These are phyloP conservation scores for Scheffersomyces insectosa DNA, from an alignment of 1,139 yeast genomes.

Conservation along the genomic window DNA sequence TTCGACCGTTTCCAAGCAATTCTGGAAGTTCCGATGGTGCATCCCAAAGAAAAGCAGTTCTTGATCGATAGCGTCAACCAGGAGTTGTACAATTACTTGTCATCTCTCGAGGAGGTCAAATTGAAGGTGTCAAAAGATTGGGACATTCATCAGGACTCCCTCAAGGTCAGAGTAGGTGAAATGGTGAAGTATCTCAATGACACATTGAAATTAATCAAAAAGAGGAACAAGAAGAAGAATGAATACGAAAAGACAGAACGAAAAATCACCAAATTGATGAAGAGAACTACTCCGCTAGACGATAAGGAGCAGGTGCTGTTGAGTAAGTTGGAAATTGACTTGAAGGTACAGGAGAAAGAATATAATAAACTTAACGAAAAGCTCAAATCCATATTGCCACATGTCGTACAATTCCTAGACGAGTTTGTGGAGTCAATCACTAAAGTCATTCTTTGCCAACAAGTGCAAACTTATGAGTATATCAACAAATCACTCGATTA, in stretches of 20 bases:
- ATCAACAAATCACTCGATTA: conserved; percentile 29
- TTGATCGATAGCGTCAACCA: conserved; percentile 30
- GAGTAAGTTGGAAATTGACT: conserved; percentile 27
- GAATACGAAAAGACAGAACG: conserved; percentile 41
- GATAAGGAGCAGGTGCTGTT: conserved; percentile 42
- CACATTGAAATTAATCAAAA: conserved; percentile 41
- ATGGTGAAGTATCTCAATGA: conserved; percentile 41
- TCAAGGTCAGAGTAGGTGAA: conserved; percentile 34
- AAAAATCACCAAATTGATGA: conserved; percentile 42
- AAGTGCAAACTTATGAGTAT: conserved; percentile 29
- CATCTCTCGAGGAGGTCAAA: conserved; percentile 30
- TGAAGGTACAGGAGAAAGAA: conserved; percentile 29
- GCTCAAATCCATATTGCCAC: conserved; percentile 45
- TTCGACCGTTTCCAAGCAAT: conserved; percentile 34
- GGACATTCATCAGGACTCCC: conserved; percentile 29
- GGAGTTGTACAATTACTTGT: conserved; percentile 32
- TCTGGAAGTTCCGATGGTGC: conserved; percentile 35
- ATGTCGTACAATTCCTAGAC: conserved; percentile 44
- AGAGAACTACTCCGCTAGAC: conserved; percentile 35
- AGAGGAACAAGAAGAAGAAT: conserved; percentile 44
- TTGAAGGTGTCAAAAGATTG: conserved; percentile 32
- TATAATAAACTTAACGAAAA: conserved; percentile 42
- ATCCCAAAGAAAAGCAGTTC: conserved; percentile 39
- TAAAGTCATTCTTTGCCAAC: conserved; percentile 33
- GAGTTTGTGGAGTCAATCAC: conserved; percentile 51